phyloP scores from a whole-genome alignment of 2,329 filamentous ascomycete genomes.

The Escovopsis sp. region DNA sequence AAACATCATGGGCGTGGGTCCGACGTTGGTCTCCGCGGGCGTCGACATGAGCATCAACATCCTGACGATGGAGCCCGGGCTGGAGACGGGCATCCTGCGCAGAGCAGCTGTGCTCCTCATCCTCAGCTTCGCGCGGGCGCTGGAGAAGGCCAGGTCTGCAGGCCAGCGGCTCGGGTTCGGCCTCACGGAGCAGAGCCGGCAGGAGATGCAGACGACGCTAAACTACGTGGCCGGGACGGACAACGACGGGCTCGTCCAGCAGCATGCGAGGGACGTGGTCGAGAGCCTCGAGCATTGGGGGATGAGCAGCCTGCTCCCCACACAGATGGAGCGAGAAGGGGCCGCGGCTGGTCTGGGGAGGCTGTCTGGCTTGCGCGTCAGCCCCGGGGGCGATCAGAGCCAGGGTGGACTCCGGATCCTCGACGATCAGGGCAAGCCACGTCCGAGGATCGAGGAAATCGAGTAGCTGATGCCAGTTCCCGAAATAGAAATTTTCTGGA shows the following conservation, averaged over 20 bases:
- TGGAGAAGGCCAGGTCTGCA: slow-evolving; percentile 37
- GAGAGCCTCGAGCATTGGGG: slow-evolving; percentile 52
- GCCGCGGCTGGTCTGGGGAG: slow-evolving; percentile 14
- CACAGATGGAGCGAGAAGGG: slow-evolving; percentile 10
- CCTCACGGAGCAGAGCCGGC: slow-evolving; percentile 38
- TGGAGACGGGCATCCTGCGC: slow-evolving; percentile 49
- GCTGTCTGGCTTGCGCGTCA: slow-evolving; percentile 25
- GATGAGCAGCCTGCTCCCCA: slow-evolving; percentile 33
- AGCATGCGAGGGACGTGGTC: slow-evolving; percentile 51
- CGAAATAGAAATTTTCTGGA: too few species aligned
- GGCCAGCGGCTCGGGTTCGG: slow-evolving; percentile 36
- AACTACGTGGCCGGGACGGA: slow-evolving; percentile 51
- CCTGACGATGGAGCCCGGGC: slow-evolving; percentile 44
- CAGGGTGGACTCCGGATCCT: neutral
- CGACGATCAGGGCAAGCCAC: slow-evolving; percentile 13
- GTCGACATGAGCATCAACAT: slow-evolving; percentile 50
- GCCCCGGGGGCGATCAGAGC: slow-evolving; percentile 12
- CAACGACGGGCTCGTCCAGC: slow-evolving; percentile 50
- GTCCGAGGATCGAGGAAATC: slow-evolving; percentile 44
- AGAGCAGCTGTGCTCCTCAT: slow-evolving; percentile 51
- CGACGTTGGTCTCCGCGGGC: slow-evolving; percentile 35
- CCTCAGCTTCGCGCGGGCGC: slow-evolving; percentile 43
- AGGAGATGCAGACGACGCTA: slow-evolving; percentile 48
- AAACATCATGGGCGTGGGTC: slow-evolving; percentile 40
- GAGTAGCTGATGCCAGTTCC: slow-evolving; percentile 24